Percentiles rank a stretch among this genome's conserved stretches.
phyloP scores from a whole-genome alignment of 2,329 filamentous ascomycete species.

The Penicillium palitans region DNA sequence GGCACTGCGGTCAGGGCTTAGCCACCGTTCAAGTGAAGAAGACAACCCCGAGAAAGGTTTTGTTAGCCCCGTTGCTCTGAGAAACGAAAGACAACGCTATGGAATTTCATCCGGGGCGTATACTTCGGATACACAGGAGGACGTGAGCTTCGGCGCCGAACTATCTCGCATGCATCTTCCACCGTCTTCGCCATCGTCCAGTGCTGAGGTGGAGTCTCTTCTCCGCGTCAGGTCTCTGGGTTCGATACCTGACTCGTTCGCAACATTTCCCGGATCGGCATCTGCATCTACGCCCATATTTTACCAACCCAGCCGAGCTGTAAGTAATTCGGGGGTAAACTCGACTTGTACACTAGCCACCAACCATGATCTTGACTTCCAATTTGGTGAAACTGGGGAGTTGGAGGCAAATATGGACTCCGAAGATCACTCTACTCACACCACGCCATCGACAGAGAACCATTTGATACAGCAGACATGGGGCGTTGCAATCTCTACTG shows the following conservation, averaged over 20 bases:
- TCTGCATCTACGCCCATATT: no score
- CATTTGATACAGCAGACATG: not conserved
- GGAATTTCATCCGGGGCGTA: not conserved
- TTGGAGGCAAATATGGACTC: not conserved
- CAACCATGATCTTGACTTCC: not conserved
- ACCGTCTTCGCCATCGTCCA: not conserved
- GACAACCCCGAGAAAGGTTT: not conserved
- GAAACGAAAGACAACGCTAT: not conserved
- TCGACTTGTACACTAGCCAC: not conserved
- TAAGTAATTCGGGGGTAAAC: not conserved
- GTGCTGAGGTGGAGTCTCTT: not conserved
- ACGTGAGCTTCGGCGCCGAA: constrained; percentile 18
- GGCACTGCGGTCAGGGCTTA: constrained; percentile 31
- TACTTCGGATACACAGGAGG: constrained; percentile 18
- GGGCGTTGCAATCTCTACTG: not conserved
- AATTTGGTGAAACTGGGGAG: not conserved
- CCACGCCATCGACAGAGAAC: not conserved
- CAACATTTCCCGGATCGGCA: not conserved
- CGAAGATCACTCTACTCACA: not conserved
- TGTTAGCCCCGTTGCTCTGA: not conserved
- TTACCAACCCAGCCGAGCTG: not conserved
- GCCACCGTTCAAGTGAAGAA: constrained; percentile 19
- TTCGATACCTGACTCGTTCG: not conserved
- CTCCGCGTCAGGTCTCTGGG: not conserved
- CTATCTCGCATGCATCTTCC: constrained; percentile 15